phyloP scores from a whole-genome alignment of 371 early-diverging fungal genomes.

The Mortierella sp. region DNA sequence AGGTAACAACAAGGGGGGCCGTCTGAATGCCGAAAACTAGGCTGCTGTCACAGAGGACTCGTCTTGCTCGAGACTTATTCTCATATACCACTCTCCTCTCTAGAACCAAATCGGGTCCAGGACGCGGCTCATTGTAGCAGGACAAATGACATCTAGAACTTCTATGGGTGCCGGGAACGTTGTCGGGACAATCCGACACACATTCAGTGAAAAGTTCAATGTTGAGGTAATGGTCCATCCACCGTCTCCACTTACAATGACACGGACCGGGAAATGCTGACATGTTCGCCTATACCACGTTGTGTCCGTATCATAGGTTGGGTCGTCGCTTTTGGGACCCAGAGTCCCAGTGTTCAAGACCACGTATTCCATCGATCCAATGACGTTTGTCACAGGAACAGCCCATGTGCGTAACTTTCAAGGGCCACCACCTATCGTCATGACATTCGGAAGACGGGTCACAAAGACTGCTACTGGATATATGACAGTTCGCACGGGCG shows the following conservation, averaged over 20 bases:
- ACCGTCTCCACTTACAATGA: too few species aligned
- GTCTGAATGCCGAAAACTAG: too few species aligned
- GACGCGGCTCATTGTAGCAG: constrained; percentile 71
- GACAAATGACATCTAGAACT: constrained; percentile 78
- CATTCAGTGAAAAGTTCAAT: constrained; percentile 75
- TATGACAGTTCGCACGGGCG: constrained; percentile 81
- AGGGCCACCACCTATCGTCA: constrained; percentile 71
- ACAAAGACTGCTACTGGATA: constrained; percentile 75
- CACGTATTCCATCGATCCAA: constrained; percentile 69
- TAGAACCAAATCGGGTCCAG: constrained; percentile 77
- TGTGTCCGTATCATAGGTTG: constrained; percentile 60
- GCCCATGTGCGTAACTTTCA: constrained; percentile 61
- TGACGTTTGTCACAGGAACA: constrained; percentile 73
- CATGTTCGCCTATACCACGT: neutral
- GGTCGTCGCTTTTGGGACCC: constrained; percentile 69
- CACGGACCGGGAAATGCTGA: too few species aligned
- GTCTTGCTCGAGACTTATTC: neutral
- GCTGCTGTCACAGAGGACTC: too few species aligned
- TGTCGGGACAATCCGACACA: constrained; percentile 76
- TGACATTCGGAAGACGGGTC: constrained; percentile 75
- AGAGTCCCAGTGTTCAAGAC: constrained; percentile 69
- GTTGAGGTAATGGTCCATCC: too few species aligned
- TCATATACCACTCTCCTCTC: neutral
- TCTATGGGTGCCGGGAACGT: constrained; percentile 83
- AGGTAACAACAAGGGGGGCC: constrained; percentile 58